Evolutionary conservation across 139 green algal genomes (phyloP), one percentile per base, ranked within the genome.

Genomic region (Trebouxia sp.): DNA sequence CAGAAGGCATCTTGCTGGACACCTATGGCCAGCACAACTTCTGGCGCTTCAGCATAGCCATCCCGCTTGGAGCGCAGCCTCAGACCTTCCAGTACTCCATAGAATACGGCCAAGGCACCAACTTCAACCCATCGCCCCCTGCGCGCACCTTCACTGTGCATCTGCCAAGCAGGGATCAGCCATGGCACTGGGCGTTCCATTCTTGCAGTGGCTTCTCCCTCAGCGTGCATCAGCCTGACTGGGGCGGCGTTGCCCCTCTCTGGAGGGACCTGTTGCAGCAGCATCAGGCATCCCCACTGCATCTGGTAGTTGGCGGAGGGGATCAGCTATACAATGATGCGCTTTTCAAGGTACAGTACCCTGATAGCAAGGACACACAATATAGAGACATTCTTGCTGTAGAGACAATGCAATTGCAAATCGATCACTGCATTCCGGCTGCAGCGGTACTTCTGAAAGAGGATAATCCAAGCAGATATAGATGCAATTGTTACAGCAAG

Each of bases 231-330:
- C 39, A 48, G 39, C 38, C 39, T 20, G 66, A 76, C 1, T 76
- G 66, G 66, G 66, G 66, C 24, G 66, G 66, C 0, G 66, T 51
- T 38, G 66, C 66, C 10, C 66, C 87, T 37, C 78, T 91, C 37
- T 91, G 87, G 87, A 75, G 58, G 35, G 88, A 91, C 80, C 24
- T 89, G 65, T 43, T 87, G 66, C 41, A 66, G 10, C 38, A 84
- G 45, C 91, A 96, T 78, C 28, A 55, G 15, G 43, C 67, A 30
- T 86, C 83, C 6, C 89, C 88, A 6, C 53, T 96, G 78, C 91
- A 95, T 74, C 76, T 84, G 5, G 81, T 93, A 79, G 80, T 94
- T 26, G 91, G 91, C 17, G 87, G 83, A 37, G 90, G 87, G 0
- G 87, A 91, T 58, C 87, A 91, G 82, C 35, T 90, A 5, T 91